phyloP scores from a whole-genome alignment of 1,139 yeast species.

The Lodderomyces pseudojiufengensis region DNA sequence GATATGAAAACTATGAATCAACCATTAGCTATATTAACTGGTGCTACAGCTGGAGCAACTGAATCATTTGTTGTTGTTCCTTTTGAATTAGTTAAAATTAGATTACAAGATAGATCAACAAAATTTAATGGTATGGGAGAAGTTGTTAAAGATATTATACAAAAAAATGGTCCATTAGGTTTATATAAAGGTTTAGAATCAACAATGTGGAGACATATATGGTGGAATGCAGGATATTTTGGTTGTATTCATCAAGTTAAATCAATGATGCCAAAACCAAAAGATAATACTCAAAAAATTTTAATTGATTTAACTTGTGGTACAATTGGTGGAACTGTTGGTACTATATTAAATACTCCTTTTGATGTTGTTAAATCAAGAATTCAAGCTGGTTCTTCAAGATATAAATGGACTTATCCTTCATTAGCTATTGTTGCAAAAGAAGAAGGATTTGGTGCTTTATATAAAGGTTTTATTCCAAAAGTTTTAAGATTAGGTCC shows the following conservation, averaged over 20 bases:
- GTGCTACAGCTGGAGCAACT: constrained; percentile 98
- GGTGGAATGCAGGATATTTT: constrained; percentile 98
- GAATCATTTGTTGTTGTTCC: constrained; percentile 97
- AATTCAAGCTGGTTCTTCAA: constrained; percentile 84
- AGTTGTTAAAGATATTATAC: constrained; percentile 70
- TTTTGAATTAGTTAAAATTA: constrained; percentile 81
- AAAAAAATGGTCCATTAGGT: constrained; percentile 74
- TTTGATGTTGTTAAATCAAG: constrained; percentile 97
- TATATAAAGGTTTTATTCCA: constrained; percentile 94
- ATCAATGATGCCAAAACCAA: constrained; percentile 72
- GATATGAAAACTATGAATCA: constrained; percentile 73
- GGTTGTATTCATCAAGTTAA: constrained; percentile 92
- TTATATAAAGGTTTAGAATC: constrained; percentile 95
- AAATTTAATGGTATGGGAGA: constrained; percentile 83
- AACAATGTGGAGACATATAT: constrained; percentile 93
- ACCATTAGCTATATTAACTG: constrained; percentile 82
- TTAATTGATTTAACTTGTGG: constrained; percentile 88
- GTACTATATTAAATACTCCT: constrained; percentile 92
- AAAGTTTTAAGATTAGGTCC: constrained; percentile 97
- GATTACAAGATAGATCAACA: constrained; percentile 85
- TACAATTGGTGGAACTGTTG: constrained; percentile 93
- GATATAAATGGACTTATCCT: constrained; percentile 91
- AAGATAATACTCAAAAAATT: constrained; percentile 65
- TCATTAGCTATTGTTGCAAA: constrained; percentile 68
- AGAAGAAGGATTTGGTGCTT: constrained; percentile 87